Evolutionary conservation across 1,284 basidiomycete genomes (phyloP).

Genomic region (Leucocoprinus gongylophorus): DNA sequence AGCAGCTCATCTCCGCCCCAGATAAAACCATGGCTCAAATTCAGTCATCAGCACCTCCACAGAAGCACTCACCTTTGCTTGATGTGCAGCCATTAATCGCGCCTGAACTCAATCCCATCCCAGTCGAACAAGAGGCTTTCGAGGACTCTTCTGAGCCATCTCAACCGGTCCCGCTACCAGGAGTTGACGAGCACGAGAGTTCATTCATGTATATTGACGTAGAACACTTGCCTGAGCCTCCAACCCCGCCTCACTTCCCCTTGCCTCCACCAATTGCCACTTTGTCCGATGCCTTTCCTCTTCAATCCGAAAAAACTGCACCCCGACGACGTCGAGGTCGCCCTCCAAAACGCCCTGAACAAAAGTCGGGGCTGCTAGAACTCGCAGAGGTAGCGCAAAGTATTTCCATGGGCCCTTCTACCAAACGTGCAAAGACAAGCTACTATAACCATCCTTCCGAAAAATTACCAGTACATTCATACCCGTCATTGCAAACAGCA

Average conservation of each 20-base stretch:
- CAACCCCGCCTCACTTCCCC: background rate
- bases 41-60: background rate
- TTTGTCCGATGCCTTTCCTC: background rate
- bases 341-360: background rate
- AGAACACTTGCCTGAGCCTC: background rate
- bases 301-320: background rate
- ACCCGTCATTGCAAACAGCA: background rate
- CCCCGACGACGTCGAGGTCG: background rate
- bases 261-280: background rate
- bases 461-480: background rate
- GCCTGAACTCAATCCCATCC: slow-evolving; percentile 1
- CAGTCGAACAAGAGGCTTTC: background rate
- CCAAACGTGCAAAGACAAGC: background rate
- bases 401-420: background rate
- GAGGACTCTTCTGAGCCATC: background rate
- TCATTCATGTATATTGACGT: background rate
- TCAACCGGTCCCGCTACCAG: background rate
- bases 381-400: slow-evolving; percentile 9
- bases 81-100: background rate
- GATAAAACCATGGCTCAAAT: background rate
- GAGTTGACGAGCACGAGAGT: background rate
- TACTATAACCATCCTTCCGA: background rate
- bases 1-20: background rate
- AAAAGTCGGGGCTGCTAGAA: slow-evolving; percentile 5
- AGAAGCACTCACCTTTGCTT: slow-evolving; percentile 2